A percentile compares a stretch with the other conserved stretches of the same genome.
These are phyloP conservation scores for Colletotrichum caudatum DNA, from an alignment of 2,329 filamentous ascomycete species.

Conservation along the genomic window DNA sequence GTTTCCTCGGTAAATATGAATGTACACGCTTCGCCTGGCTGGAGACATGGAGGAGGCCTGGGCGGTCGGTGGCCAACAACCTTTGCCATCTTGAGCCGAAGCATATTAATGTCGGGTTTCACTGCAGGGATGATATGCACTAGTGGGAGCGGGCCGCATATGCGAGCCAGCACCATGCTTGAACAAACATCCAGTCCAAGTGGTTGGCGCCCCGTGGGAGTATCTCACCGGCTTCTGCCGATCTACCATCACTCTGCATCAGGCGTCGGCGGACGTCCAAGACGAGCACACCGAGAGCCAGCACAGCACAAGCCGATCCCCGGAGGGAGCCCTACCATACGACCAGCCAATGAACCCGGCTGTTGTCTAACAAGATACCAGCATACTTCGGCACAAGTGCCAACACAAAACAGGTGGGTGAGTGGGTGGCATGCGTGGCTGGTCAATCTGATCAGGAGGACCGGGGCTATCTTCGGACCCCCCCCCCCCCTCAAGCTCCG, in stretches of 20 bases:
- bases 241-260: neutral
- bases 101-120: neutral
- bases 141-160: neutral
- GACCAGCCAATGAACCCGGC: neutral
- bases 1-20: no score
- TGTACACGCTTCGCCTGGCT: neutral
- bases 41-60: neutral
- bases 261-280: neutral
- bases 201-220: neutral
- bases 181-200: neutral
- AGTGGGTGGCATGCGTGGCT: neutral
- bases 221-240: neutral
- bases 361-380: no score
- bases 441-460: neutral
- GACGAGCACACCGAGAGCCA: no score
- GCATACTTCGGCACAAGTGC: neutral
- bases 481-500: slow-evolving; percentile 25
- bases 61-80: neutral
- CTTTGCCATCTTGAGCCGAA: no score
- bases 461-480: slow-evolving; percentile 16
- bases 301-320: no score
- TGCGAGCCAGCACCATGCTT: neutral
- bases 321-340: no score
- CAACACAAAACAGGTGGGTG: neutral
- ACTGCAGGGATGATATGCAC: neutral